Evolutionary conservation across 768 basidiomycete species (phyloP), one percentile per base, ranked within the genome.

Genomic region (Cystofilobasidium macerans): DNA sequence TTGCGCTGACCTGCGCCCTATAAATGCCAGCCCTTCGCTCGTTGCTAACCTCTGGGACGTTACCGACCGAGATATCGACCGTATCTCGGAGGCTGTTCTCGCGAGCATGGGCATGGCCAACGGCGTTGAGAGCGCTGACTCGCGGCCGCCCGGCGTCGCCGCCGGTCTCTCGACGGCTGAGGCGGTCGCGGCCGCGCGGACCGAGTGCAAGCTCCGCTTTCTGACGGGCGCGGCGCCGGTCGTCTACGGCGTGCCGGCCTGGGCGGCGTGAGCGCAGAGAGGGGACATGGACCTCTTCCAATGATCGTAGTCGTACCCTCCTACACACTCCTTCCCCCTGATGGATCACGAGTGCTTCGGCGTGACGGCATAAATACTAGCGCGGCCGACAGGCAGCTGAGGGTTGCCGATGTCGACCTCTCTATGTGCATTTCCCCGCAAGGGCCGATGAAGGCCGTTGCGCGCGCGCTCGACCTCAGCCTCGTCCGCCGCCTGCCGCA

Each of bases 41-140:
- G 84, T 97, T 16, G 95, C 89, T 0, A 97, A 94, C 72, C 78
- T 98, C 6, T 99, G 95, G 95, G 95, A 98, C 72, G 95, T 98
- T 11, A 98, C 94, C 0, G 95, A 99, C 78, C 83, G 86, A 54
- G 95, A 99, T 73, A 94, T 98, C 71, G 94, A 99, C 79, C 88
- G 88, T 70, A 84, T 95, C 69, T 86, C 92, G 2, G 83, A 86
- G 69, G 79, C 85, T 0, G 91, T 95, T 20, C 86, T 95, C 71
- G 84, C 85, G 69, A 82, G 84, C 70, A 75, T 94, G 32, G 78
- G 58, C 42, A 13, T 61, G n/a, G n/a, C n/a, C 20, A 35, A 42
- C 16, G 58, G 33, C 22, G 28, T n/a, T 13, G 18, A 24, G 2
- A 11, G 24, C 6, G 9, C 33, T 5, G 28, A n/a, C 30, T n/a